Conservation (phyloP, 140 eudicot genomes). For the Anethum foeniculum region DNA sequence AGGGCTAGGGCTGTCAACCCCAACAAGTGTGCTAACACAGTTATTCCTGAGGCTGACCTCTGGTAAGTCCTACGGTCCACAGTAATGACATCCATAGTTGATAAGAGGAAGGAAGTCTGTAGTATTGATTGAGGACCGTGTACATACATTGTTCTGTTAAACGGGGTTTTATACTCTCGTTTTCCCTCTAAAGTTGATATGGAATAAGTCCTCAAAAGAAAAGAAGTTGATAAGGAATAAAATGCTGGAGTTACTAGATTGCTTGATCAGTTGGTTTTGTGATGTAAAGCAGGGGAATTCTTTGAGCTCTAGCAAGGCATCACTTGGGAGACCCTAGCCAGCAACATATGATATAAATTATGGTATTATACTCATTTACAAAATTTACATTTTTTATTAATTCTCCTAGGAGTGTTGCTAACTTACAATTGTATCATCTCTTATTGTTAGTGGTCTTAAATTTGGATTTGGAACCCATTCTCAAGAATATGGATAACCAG, state of each 20-base stretch:
- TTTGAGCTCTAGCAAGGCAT: constrained; percentile 41
- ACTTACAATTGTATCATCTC: not conserved
- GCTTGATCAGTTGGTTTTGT: constrained; percentile 52
- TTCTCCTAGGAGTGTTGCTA: not conserved
- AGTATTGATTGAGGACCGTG: not conserved
- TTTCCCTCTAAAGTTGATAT: not conserved
- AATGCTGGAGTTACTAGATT: constrained; percentile 10
- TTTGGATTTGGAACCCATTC: no score
- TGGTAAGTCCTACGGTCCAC: constrained; percentile 16
- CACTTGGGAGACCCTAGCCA: constrained; percentile 20
- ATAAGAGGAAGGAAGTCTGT: not conserved
- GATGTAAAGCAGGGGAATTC: constrained; percentile 16
- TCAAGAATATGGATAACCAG: not conserved
- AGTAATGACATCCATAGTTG: constrained; percentile 35
- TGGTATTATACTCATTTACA: not conserved
- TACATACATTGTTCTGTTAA: not conserved
- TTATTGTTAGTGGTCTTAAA: no score
- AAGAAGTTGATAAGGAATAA: constrained; percentile 9
- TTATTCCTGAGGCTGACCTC: constrained; percentile 41
- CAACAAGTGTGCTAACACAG: constrained; percentile 58
- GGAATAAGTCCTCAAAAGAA: not conserved
- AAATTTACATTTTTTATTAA: not conserved
- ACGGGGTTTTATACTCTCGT: not conserved
- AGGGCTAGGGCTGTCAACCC: constrained; percentile 58
- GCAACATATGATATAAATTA: not conserved